A percentile compares a stretch with the other conserved stretches of the same genome.
Conservation (phyloP, 2,329 filamentous ascomycete species). For the Diaporthe sp. region DNA sequence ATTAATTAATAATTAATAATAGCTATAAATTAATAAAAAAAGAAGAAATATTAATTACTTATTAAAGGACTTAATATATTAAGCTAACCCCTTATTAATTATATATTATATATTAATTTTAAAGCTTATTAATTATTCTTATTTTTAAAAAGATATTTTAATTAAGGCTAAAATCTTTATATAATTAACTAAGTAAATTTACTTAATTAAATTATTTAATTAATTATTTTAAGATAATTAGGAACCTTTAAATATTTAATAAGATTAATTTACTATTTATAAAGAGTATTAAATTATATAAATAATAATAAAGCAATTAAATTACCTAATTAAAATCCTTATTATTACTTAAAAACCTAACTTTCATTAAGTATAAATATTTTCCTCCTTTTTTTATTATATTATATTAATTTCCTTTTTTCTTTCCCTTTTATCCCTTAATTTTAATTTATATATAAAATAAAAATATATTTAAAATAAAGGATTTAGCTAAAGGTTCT, state of each 20-base stretch:
- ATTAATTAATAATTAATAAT: neutral
- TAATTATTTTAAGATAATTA: neutral
- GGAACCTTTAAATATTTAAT: neutral
- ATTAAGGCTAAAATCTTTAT: neutral
- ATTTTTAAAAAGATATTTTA: neutral
- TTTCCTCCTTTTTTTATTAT: too few species aligned
- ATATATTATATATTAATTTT: neutral
- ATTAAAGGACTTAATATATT: neutral
- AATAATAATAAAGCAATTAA: neutral
- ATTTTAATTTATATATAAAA: neutral
- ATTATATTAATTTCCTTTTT: too few species aligned
- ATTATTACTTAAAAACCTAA: neutral
- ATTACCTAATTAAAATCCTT: neutral
- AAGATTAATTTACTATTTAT: neutral
- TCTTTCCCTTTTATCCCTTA: neutral
- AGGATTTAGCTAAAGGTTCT: too few species aligned
- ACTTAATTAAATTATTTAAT: neutral
- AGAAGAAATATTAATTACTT: neutral
- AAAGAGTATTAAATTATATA: neutral
- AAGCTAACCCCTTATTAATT: neutral
- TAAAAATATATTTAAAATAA: too few species aligned
- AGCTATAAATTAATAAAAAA: neutral
- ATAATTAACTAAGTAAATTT: neutral
- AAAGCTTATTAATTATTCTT: neutral
- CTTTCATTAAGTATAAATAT: neutral